phyloP scores from a whole-genome alignment of 2,329 filamentous ascomycete genomes.

The Beauveria caledonica region DNA sequence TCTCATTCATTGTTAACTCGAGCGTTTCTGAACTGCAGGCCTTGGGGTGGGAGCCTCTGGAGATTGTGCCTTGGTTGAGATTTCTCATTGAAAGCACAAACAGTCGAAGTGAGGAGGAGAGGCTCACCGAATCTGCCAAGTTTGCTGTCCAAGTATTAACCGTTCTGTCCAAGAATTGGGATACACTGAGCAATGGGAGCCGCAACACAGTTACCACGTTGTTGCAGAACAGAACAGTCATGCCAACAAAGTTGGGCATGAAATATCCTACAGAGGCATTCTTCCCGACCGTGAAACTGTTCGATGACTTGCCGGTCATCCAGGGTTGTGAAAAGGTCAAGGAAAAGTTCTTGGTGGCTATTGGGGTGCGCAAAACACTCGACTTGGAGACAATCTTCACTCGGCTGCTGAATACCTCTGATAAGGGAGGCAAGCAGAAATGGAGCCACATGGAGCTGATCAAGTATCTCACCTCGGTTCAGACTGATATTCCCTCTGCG shows the following conservation, averaged over 20 bases:
- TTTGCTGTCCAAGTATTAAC: slow-evolving; percentile 73
- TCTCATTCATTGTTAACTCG: slow-evolving; percentile 69
- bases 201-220: slow-evolving; percentile 58
- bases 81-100: slow-evolving; percentile 66
- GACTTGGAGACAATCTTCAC: slow-evolving; percentile 92
- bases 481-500: slow-evolving; percentile 73
- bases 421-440: slow-evolving; percentile 47
- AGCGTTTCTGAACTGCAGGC: slow-evolving; percentile 61
- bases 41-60: slow-evolving; percentile 78
- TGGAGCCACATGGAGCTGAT: slow-evolving; percentile 95
- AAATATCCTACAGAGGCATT: slow-evolving; percentile 77
- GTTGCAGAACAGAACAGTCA: slow-evolving; percentile 61
- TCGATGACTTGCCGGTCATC: slow-evolving; percentile 84
- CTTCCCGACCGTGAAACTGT: slow-evolving; percentile 87
- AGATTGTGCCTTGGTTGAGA: slow-evolving; percentile 76
- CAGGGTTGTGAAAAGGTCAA: slow-evolving; percentile 71
- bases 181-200: slow-evolving; percentile 58
- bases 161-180: slow-evolving; percentile 85
- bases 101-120: slow-evolving; percentile 52
- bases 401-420: slow-evolving; percentile 60
- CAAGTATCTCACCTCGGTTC: slow-evolving; percentile 86
- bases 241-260: slow-evolving; percentile 91
- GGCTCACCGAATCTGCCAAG: slow-evolving; percentile 60
- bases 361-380: slow-evolving; percentile 91
- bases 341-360: slow-evolving; percentile 74